Evolutionary conservation across 1,284 basidiomycete genomes (phyloP), one percentile per base, ranked within the genome.

Genomic region (Leccinum griseonigrum): DNA sequence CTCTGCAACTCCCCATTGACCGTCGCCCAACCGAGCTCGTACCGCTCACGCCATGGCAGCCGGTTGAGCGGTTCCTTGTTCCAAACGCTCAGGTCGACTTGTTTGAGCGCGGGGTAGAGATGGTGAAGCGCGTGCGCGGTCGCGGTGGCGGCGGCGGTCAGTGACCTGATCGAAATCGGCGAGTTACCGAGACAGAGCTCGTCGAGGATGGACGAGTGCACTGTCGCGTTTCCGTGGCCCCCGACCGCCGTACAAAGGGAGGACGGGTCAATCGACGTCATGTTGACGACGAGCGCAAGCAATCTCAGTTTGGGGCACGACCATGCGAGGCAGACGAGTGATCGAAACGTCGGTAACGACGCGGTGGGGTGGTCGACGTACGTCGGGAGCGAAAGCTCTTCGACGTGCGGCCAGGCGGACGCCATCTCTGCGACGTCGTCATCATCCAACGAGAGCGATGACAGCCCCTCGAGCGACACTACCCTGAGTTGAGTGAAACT

Each of bases 111-210:
- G 2, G 69, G 72, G 22, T 62, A 70, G 52, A 74, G 63, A 3
- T 0, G 0, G 28, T 32, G 61, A 8, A 73, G 29, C 3, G 60
- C n/a, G 7, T 48, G 51, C 1, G 69, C 67, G 31, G 74, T 62
- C 3, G 29, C n/a, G 14, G 28, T 1, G 8, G 63, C 26, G 13
- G 48, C 22, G 4, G 48, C 48, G 26, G 26, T 28, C 48, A 43
- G 70, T 0, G 57, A 58, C 13, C 26, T 14, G n/a, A 70, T 61
- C 2, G 56, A 60, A 1, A 54, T 36, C 3, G 53, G 53, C 32
- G 72, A 68, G 13, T 73, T 70, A 9, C 69, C 69, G 8, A 70
- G 58, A 31, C 61, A 61, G 3, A 74, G 71, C 0, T 60, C 56
- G 1, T 48, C 36, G 3, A 74, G 59, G 4, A 46, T 18, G 10